Percentiles rank a stretch among this genome's conserved stretches.
Conservation (phyloP, 805 yeast genomes). For the Nakazawaea siamensis region DNA sequence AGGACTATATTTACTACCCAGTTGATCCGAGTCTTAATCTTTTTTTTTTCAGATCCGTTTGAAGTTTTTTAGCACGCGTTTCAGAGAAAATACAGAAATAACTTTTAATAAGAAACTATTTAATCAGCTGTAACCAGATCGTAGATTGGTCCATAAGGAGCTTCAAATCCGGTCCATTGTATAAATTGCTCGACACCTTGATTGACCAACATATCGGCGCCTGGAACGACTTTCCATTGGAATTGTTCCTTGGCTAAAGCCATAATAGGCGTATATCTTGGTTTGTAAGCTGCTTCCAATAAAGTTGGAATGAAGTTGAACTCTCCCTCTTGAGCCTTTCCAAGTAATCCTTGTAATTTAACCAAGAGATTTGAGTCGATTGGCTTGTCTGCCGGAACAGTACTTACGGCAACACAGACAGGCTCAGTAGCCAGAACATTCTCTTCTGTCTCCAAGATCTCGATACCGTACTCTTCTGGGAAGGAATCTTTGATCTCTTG, state of each 20-base stretch:
- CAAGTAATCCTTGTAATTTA: constrained; percentile 39
- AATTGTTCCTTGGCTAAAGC: constrained; percentile 51
- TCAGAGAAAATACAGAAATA: too few relatives aligned
- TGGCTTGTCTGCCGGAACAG: constrained; percentile 78
- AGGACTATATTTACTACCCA: too few relatives aligned
- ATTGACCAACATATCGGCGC: constrained; percentile 84
- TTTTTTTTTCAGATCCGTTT: too few relatives aligned
- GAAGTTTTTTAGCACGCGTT: too few relatives aligned
- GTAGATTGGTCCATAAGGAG: constrained; percentile 56
- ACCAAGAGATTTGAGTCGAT: constrained; percentile 43
- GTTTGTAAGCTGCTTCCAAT: constrained; percentile 93
- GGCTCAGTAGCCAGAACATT: constrained; percentile 35
- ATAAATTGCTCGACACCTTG: constrained; percentile 89
- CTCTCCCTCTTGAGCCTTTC: constrained; percentile 25
- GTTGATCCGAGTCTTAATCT: too few relatives aligned
- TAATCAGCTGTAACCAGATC: constrained; percentile 42
- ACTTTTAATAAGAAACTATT: too few relatives aligned
- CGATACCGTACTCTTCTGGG: constrained; percentile 52
- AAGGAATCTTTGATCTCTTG: constrained; percentile 49
- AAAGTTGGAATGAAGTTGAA: constrained; percentile 49
- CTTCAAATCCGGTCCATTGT: constrained; percentile 59
- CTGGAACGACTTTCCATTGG: constrained; percentile 81
- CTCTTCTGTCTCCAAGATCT: constrained; percentile 40
- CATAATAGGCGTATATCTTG: constrained; percentile 83
- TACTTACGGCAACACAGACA: constrained; percentile 60